Conservation (phyloP, 345 rosid species). For the Chamaenerion angustifolium region DNA sequence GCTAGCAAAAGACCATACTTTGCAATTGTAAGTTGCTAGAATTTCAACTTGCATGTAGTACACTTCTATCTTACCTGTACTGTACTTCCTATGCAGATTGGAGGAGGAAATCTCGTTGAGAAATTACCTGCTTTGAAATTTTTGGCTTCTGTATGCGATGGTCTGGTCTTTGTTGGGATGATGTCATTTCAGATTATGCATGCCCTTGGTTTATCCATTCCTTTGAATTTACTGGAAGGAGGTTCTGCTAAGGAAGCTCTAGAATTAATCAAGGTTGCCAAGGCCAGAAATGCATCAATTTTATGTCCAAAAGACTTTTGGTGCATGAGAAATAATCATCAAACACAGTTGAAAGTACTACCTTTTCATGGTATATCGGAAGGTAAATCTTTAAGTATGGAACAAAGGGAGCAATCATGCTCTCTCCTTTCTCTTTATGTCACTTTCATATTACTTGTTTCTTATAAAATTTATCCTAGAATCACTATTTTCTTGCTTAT, state of each 20-base stretch:
- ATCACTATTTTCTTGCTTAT: too few relatives aligned
- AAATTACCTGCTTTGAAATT: constrained; percentile 46
- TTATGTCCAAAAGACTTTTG: constrained; percentile 45
- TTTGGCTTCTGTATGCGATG: constrained; percentile 54
- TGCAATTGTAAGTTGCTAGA: constrained; percentile 38
- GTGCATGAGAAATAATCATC: constrained; percentile 22
- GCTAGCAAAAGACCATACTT: constrained; percentile 32
- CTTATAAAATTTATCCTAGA: too few relatives aligned
- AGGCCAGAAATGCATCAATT: constrained; percentile 20
- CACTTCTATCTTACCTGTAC: constrained; percentile 5
- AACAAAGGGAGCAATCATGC: neutral
- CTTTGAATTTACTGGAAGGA: constrained; percentile 29
- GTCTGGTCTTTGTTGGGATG: constrained; percentile 42
- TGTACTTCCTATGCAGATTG: constrained; percentile 31
- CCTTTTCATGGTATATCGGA: constrained; percentile 25
- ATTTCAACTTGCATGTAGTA: neutral
- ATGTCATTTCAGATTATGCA: constrained; percentile 53
- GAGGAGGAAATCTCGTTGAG: constrained; percentile 39
- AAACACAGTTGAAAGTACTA: constrained; percentile 23
- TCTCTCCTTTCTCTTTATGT: too few relatives aligned
- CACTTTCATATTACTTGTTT: too few relatives aligned
- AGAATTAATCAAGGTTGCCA: constrained; percentile 32
- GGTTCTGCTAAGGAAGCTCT: constrained; percentile 30
- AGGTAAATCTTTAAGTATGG: constrained; percentile 10
- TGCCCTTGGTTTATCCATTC: constrained; percentile 33